Evolutionary conservation across 176 grass and related monocot species (phyloP), one percentile per base, ranked within the genome.

Genomic region (Puya raimondii): DNA sequence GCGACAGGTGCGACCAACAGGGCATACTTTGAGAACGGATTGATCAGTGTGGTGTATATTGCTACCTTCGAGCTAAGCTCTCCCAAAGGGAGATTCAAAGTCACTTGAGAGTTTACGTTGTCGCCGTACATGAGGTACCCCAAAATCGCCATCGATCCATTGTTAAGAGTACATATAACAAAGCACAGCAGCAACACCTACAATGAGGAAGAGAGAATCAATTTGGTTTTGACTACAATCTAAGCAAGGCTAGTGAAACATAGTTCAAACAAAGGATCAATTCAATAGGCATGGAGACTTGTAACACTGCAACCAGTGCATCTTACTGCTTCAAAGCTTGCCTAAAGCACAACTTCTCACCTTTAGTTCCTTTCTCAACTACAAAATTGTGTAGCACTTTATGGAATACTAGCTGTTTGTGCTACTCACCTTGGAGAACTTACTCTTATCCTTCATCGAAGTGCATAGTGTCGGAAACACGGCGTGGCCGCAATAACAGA

Each of bases 41-140:
- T 91, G 59, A 91, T 84, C 20, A 91, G 65, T 13, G 85, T 83
- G 17, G 85, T 96, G 74, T 88, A 96, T 73, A 96, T 96, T 6
- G 91, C 91, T 9, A 96, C 29, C 64, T 61, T 84, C 0, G 88
- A 83, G 74, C 78, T 77, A 66, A 91, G 15, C 63, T 69, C 84
- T 2, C 85, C 91, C 54, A 71, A 77, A 0, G 88, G 82, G 48
- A 96, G 91, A 63, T 91, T 96, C 49, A 96, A 72, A 0, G 91
- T 95, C 78, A 90, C 79, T 74, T 95, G 84, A 0, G 87, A 90
- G 54, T 68, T 47, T 71, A 90, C 63, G 51, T 71, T 66, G 23
- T 75, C 81, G 52, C 87, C 87, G 57, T 85, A 96, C 87, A 96
- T 96, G 49, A 90, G 84, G 81, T 95, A 95, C n/a, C 87, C 91